Evolutionary conservation across 202 grass and related monocot species (phyloP).

Genomic region (Schoenoplectus triqueter): DNA sequence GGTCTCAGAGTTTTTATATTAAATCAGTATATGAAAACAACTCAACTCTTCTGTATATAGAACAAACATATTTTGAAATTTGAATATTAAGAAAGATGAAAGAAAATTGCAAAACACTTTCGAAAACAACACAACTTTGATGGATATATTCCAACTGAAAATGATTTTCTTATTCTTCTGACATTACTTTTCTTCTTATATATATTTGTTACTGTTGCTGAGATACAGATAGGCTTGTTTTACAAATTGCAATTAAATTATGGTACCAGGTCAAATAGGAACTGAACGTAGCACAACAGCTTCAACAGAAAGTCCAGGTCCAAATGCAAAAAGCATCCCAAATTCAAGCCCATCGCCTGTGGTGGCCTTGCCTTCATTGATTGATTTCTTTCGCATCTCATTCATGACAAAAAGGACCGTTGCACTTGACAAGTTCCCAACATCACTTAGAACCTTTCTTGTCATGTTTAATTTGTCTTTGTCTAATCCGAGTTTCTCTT

Average conservation of each 20-base stretch:
- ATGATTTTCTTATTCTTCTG: neutral
- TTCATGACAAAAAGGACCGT: conserved; percentile 14
- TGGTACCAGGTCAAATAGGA: neutral
- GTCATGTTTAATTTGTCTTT: conserved; percentile 54
- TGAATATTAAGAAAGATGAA: neutral
- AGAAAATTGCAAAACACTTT: neutral
- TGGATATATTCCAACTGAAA: neutral
- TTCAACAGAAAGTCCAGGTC: too few species aligned
- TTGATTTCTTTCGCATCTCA: conserved; percentile 11
- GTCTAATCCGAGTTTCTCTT: conserved; percentile 48
- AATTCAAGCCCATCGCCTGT: conserved; percentile 32
- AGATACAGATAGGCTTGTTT: neutral
- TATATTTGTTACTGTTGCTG: neutral
- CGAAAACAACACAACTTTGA: neutral
- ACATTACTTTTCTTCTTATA: neutral
- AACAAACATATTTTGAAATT: too few species aligned
- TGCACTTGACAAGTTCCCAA: conserved; percentile 64
- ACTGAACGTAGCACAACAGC: too few species aligned
- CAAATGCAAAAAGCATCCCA: too few species aligned
- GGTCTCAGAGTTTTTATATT: neutral
- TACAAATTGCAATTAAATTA: neutral
- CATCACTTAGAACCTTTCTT: conserved; percentile 51
- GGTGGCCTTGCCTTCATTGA: conserved; percentile 38
- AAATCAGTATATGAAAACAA: neutral
- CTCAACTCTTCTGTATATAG: neutral